Base-by-base conservation (phyloP, 2,329 filamentous ascomycete genomes). In the Aspergillus intermedius region DNA sequence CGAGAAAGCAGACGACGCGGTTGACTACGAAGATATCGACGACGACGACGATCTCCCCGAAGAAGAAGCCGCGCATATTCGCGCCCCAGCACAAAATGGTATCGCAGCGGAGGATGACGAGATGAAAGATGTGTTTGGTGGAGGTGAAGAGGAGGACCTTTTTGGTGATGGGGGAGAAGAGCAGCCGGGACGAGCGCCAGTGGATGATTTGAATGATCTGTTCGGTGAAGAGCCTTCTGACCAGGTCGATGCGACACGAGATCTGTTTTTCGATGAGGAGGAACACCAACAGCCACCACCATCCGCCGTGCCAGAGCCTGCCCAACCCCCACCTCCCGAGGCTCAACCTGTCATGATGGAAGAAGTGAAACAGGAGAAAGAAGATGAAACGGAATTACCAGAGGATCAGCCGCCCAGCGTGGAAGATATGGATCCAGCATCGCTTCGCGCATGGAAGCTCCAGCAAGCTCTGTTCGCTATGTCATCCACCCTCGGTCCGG, bases 11-110 rank as follows among this genome's bases (percentile, higher is more conserved):
- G 90, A 90, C 51, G 88, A 97, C 70, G 93, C 93, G 37, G 74
- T 93, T 53, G 93, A 98, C 64, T 98, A 79, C 60, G 89, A 88
- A 64, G 88, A 95, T 62, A 91, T 97, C 53, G 86, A 86, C 5
- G 44, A 45, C 4, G 91, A 97, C 65, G 90, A 94, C 63, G 91
- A 96, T 54, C 77, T 95, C 6, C 86, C 89, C 9, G 88, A 93
- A 35, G 75, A 76, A 56, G 70, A 72, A 49, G 50, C 44, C 12
- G 54, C 57, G 8, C 44, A 58, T 35, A 40, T 43, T 15, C 21
- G 50, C 19, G 34, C 49, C 13, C 47, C 42, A n/a, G 54, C 47
- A 44, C 57, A 77, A 77, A 64, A 76, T 74, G 60, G 71, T 76
- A 80, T 73, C 68, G 12, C 84, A 77, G 3, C 83, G 77, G 81